Conservation (phyloP, 2,329 filamentous ascomycete species). For the Aspergillus sp. region DNA sequence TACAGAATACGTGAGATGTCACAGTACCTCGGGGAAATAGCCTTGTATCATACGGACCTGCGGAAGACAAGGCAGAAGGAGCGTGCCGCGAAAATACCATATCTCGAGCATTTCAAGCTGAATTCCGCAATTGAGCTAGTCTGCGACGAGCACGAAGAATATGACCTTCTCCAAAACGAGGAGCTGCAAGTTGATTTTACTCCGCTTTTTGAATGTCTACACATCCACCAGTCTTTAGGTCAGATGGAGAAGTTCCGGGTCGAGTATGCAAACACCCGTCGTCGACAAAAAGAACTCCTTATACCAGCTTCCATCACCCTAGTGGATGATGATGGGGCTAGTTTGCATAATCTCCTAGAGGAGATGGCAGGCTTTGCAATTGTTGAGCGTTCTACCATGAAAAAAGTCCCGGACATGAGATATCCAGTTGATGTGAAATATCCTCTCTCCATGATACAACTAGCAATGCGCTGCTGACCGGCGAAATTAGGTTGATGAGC, state of each 20-base stretch:
- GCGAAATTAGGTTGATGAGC: slow-evolving; percentile 73
- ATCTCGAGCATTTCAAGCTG: slow-evolving; percentile 79
- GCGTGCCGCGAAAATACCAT: slow-evolving; percentile 71
- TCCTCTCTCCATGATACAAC: slow-evolving; percentile 23
- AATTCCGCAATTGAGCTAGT: slow-evolving; percentile 96
- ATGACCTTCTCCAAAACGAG: slow-evolving; percentile 92
- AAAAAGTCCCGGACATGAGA: slow-evolving; percentile 77
- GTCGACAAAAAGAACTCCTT: slow-evolving; percentile 87
- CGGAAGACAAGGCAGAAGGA: slow-evolving; percentile 80
- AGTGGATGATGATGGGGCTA: slow-evolving; percentile 77
- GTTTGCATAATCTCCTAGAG: slow-evolving; percentile 86
- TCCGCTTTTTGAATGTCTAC: slow-evolving; percentile 88
- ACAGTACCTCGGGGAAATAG: slow-evolving; percentile 92
- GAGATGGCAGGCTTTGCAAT: slow-evolving; percentile 96
- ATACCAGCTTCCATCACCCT: slow-evolving; percentile 75
- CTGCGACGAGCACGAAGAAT: slow-evolving; percentile 92
- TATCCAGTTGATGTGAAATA: slow-evolving; percentile 71
- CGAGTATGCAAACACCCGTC: slow-evolving; percentile 88
- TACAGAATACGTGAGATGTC: slow-evolving; percentile 94
- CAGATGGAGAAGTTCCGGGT: slow-evolving; percentile 87
- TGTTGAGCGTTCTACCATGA: slow-evolving; percentile 91
- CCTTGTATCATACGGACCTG: slow-evolving; percentile 93
- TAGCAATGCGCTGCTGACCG: slow-evolving; percentile 10
- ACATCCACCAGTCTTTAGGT: slow-evolving; percentile 93
- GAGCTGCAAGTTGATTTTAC: slow-evolving; percentile 93